Evolutionary conservation across 495 filamentous ascomycete species (phyloP), one percentile per base, ranked within the genome.

Genomic region (Evernia prunastri): DNA sequence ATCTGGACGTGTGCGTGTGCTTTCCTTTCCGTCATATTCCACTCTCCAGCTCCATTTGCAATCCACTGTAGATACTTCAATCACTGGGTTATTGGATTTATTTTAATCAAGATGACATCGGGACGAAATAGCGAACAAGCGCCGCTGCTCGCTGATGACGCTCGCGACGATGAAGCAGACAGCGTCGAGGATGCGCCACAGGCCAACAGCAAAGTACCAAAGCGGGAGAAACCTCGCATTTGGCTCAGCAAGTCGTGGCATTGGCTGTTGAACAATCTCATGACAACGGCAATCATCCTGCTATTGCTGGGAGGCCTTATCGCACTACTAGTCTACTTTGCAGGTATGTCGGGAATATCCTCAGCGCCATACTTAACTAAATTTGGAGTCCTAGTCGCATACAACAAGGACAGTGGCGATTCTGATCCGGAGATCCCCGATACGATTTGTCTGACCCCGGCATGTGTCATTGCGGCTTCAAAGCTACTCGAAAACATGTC

Each of bases 381-480:
- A 54, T 9, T 39, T 2, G 12, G 20, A 1, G 25, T 42, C 36
- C 33, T 42, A 60, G 60, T 67, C 33, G 36, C 65, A 25, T 47
- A 56, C 65, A 60, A 64, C 25, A 36, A 39, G 17, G 27, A 53
- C 51, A 61, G 25, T 33, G 56, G 20, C 40, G 64, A 62, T 39
- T 27, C 47, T 31, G 33, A 42, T n/a, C 25, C 42, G 29, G 39
- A 66, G 25, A 9, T 54, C 51, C 18, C 54, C 20, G 53, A 54
- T 12, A 36, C 60, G 4, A 40, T 79, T 1, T 89, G 86, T 71
- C 69, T 81, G 33, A 84, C 84, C 12, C 81, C 84, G 31, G 81
- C 82, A 67, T 91, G 88, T 71, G 76, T 90, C 17, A 83, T 88
- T 61, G 87, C 86, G 31, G 79, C 88, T 10, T 86, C 87, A 27